phyloP scores from a whole-genome alignment of 306 rosid species.

The Malus orientalis region DNA sequence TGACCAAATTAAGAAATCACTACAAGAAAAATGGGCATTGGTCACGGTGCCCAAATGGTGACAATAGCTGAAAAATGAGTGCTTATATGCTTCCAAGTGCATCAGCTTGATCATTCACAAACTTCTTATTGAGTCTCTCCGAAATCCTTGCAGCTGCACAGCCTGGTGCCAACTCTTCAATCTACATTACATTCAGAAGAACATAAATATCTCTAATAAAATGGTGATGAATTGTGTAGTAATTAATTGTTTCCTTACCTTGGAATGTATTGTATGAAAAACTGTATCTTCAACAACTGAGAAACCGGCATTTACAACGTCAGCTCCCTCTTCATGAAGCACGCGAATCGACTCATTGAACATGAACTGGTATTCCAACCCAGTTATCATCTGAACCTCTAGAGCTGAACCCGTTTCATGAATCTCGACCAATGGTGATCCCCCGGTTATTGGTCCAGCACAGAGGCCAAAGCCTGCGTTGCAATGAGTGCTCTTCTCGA shows the following conservation, averaged over 20 bases:
- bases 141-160: slow-evolving; percentile 37
- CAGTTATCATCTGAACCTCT: slow-evolving; percentile 46
- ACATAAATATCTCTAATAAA: neutral
- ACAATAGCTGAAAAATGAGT: no score
- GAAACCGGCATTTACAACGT: slow-evolving; percentile 51
- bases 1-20: no score
- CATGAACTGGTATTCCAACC: slow-evolving; percentile 44
- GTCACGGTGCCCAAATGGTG: no score
- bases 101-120: slow-evolving; percentile 14
- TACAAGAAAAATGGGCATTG: no score
- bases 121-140: slow-evolving; percentile 34
- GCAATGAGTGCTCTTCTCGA: neutral
- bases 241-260: slow-evolving; percentile 17
- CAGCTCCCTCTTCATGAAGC: slow-evolving; percentile 56
- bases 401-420: slow-evolving; percentile 38
- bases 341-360: slow-evolving; percentile 42
- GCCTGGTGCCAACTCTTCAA: slow-evolving; percentile 17
- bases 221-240: neutral
- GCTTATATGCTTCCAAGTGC: neutral
- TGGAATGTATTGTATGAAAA: slow-evolving; percentile 52
- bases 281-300: slow-evolving; percentile 28
- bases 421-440: slow-evolving; percentile 49
- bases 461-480: neutral
- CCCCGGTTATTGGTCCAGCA: neutral
- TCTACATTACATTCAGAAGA: slow-evolving; percentile 17